Evolutionary conservation across 2,329 filamentous ascomycete genomes (phyloP), one percentile per base, ranked within the genome.

Genomic region (Exophiala oligosperma): DNA sequence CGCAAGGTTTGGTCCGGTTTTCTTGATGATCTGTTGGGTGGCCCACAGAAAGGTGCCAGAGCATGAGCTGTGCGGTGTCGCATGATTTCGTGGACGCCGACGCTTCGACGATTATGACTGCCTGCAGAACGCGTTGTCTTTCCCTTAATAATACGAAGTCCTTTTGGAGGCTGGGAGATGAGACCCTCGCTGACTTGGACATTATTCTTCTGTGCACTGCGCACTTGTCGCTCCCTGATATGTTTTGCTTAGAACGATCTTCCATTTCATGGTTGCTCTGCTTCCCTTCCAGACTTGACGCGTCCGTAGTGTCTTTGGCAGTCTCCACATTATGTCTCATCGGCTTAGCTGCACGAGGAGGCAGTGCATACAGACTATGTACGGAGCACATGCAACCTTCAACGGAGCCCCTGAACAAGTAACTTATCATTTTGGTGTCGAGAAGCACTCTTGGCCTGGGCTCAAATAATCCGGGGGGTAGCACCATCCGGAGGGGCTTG

Each of bases 1-100:
- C 76, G 72, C 61, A 73, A 76, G 68, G 65, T 81, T 38, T 81
- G 76, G 76, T 71, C 63, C 43, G 78, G 76, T 14, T 71, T 83
- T 55, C 66, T 82, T 11, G 80, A 83, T 44, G 81, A 83, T 65
- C 61, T 82, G 24, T 64, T 79, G 44, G 77, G 77, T 8, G 61
- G 70, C 49, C 74, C 73, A 66, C 67, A 61, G 65, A 69, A 67
- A 62, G 56, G 57, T 23, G 47, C 62, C 43, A 63, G 62, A 46
- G 52, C 57, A 61, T 64, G 50, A 57, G 51, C 43, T 48, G 37
- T 28, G 40, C 35, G 41, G 40, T 21, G 23, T 26, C 23, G 29
- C 24, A 35, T 37, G 24, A 46, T 29, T 26, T 47, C 41, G 32
- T 14, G n/a, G 29, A 41, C 24, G 23, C 37, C 41, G 29, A 37